phyloP scores from a whole-genome alignment of 331 rosid genomes.

The Malus hybrid region DNA sequence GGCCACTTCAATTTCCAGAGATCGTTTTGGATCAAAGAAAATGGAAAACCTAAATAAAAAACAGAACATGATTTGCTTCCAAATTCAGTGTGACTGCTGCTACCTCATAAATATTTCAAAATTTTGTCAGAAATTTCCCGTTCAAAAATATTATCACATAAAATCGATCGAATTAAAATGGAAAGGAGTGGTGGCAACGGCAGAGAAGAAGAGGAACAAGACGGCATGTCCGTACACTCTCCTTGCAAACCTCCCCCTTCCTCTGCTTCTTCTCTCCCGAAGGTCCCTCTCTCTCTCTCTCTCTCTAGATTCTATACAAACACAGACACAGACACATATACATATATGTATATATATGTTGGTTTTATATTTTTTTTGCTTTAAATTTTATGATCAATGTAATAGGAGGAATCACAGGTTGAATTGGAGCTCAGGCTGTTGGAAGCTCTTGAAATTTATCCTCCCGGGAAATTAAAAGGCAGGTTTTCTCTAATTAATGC shows the following conservation, averaged over 20 bases:
- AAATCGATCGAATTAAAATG: constrained; percentile 22
- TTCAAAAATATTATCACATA: not conserved
- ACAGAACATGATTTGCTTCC: not conserved
- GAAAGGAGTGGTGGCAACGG: constrained; percentile 49
- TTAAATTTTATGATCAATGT: not conserved
- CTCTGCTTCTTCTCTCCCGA: constrained; percentile 84
- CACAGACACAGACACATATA: too few species aligned
- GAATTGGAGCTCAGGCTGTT: constrained; percentile 81
- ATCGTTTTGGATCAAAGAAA: constrained; percentile 1
- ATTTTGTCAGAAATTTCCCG: not conserved
- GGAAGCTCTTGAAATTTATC: constrained; percentile 80
- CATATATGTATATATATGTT: not conserved
- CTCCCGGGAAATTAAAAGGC: constrained; percentile 76
- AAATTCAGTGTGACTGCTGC: not conserved
- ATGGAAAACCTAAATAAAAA: not conserved
- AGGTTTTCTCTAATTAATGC: not conserved
- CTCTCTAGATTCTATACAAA: not conserved
- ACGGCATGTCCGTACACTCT: constrained; percentile 90
- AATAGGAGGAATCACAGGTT: constrained; percentile 70
- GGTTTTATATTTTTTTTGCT: not conserved
- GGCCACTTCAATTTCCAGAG: not conserved
- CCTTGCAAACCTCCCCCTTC: constrained; percentile 98
- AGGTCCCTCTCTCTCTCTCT: constrained; percentile 25
- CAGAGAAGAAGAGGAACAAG: constrained; percentile 85
- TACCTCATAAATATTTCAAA: not conserved